These are phyloP conservation scores for Pichia deserticola DNA, from an alignment of 805 yeast species.

Conservation along the genomic window DNA sequence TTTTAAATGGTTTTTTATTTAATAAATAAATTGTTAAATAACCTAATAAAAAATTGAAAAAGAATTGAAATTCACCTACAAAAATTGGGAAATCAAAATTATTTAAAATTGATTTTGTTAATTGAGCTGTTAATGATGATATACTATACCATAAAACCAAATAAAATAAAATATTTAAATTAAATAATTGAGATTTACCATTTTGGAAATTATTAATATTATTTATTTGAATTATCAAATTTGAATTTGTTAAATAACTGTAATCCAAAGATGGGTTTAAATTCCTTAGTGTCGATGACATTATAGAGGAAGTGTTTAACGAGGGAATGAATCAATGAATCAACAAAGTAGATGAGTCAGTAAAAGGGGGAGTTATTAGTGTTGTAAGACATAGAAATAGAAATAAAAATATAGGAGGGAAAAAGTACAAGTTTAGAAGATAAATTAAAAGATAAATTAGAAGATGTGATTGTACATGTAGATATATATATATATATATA, in stretches of 20 bases:
- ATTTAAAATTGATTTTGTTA: constrained; percentile 48
- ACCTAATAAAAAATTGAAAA: constrained; percentile 36
- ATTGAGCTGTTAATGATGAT: constrained; percentile 58
- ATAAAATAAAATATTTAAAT: not conserved
- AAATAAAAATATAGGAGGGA: no score
- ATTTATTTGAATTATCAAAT: no score
- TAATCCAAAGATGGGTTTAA: no score
- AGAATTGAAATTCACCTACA: constrained; percentile 57
- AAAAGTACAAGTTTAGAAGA: no score
- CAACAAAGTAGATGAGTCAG: no score
- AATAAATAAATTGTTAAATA: constrained; percentile 8
- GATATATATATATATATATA: no score
- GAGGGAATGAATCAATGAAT: no score
- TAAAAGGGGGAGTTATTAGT: not conserved
- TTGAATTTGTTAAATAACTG: no score
- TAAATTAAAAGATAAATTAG: no score
- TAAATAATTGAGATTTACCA: constrained; percentile 30
- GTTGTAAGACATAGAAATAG: no score
- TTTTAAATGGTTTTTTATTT: constrained; percentile 3
- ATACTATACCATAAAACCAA: constrained; percentile 48
- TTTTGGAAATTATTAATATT: constrained; percentile 19
- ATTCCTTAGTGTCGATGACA: constrained; percentile 20
- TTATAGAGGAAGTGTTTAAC: no score
- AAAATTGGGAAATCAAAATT: constrained; percentile 55
- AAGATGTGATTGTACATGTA: no score